phyloP scores from a whole-genome alignment of 257 asterid genomes.

The Solanum acaule region DNA sequence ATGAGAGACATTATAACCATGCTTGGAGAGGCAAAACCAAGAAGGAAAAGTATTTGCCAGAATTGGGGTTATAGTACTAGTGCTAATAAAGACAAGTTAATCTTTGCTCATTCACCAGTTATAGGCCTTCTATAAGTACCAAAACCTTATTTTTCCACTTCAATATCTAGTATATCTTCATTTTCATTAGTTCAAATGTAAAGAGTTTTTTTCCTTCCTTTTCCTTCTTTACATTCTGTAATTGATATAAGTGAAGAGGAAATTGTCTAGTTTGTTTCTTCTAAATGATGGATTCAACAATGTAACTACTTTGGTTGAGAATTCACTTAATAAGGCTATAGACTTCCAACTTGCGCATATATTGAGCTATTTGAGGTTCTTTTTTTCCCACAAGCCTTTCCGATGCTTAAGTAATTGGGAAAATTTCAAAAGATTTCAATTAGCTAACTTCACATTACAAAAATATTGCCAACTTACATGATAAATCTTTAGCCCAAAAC shows the following conservation, averaged over 20 bases:
- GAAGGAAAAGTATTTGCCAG: constrained; percentile 67
- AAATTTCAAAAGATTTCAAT: neutral
- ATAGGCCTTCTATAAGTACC: constrained; percentile 45
- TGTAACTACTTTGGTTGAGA: neutral
- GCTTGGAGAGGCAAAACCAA: constrained; percentile 85
- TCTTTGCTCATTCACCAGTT: constrained; percentile 78
- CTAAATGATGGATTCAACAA: neutral
- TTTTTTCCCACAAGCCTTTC: neutral
- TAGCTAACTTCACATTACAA: neutral
- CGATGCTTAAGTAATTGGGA: too few relatives aligned
- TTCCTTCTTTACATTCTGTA: neutral
- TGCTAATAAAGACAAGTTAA: constrained; percentile 49
- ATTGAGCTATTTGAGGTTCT: neutral
- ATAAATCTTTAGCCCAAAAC: neutral
- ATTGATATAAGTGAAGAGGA: neutral
- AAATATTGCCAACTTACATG: neutral
- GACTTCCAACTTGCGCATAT: neutral
- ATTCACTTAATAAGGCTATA: neutral
- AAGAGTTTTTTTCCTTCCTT: neutral
- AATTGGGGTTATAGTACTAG: constrained; percentile 37
- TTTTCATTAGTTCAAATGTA: neutral
- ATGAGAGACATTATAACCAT: constrained; percentile 66
- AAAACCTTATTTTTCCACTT: neutral
- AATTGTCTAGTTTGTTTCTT: neutral
- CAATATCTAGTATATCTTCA: neutral